These are phyloP conservation scores for Dactylellina parvicollis DNA, from an alignment of 2,329 filamentous ascomycete genomes.

Conservation along the genomic window DNA sequence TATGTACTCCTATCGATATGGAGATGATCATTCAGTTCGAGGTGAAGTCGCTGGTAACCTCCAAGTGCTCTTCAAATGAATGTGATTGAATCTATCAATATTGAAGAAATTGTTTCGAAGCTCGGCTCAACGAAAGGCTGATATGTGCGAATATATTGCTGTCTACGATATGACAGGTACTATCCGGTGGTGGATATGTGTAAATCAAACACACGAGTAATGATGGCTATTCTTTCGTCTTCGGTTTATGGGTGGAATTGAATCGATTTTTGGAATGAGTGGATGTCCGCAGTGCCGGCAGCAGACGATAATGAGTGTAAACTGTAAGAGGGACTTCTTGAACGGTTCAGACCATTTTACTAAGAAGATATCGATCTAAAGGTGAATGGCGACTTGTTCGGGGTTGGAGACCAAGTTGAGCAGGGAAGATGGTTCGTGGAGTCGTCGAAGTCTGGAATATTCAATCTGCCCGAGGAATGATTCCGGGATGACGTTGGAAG, in stretches of 20 bases:
- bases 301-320: slow-evolving; percentile 30
- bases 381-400: background rate
- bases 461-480: no score
- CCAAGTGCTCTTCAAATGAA: no score
- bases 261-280: slow-evolving; percentile 33
- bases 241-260: background rate
- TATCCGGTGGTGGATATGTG: no score
- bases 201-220: no score
- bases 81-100: background rate
- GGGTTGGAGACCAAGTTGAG: background rate
- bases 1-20: background rate
- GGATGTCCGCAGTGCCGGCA: slow-evolving; percentile 44
- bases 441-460: background rate
- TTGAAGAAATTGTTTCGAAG: background rate
- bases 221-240: no score
- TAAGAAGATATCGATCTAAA: slow-evolving; percentile 4
- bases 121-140: background rate
- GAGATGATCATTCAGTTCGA: background rate
- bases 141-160: slow-evolving; percentile 4
- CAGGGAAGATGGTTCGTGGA: background rate
- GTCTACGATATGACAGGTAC: no score
- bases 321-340: background rate
- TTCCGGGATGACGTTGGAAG: slow-evolving; percentile 7
- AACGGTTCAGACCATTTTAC: slow-evolving; percentile 2
- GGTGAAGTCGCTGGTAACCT: background rate